These are phyloP conservation scores for Cucumis sativus DNA, from an alignment of 306 rosid genomes.

Conservation along the genomic window DNA sequence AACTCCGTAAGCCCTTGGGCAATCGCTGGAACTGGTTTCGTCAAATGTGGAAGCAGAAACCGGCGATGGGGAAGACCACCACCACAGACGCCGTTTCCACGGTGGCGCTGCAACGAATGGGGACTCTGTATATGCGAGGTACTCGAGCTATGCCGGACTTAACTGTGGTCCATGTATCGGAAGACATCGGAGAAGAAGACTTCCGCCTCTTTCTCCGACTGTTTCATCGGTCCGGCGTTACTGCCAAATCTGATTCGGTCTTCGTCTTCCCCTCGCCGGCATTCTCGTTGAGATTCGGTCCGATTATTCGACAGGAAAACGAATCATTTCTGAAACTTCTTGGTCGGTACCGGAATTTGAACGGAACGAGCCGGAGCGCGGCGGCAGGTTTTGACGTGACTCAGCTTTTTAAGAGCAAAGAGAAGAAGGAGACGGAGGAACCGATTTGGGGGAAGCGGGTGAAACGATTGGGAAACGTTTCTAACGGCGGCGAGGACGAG, in stretches of 20 bases:
- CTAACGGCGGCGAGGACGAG: conserved; percentile 2
- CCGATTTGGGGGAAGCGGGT: conserved; percentile 52
- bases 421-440: conserved; percentile 21
- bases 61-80: neutral
- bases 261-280: conserved; percentile 41
- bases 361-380: conserved; percentile 12
- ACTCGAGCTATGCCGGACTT: conserved; percentile 67
- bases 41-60: conserved; percentile 18
- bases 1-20: neutral
- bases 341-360: conserved; percentile 8
- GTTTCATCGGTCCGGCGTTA: conserved; percentile 54
- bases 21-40: conserved; percentile 15
- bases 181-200: conserved; percentile 34
- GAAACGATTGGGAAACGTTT: conserved; percentile 5
- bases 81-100: neutral
- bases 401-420: conserved; percentile 21
- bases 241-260: conserved; percentile 50
- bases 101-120: conserved; percentile 61
- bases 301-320: conserved; percentile 41
- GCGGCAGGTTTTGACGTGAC: conserved; percentile 26
- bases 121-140: conserved; percentile 58
- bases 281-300: conserved; percentile 12
- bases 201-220: conserved; percentile 51
- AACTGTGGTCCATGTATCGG: conserved; percentile 48
- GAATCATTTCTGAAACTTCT: conserved; percentile 38